These are phyloP conservation scores for Aspergillus tanneri DNA, from an alignment of 2,329 filamentous ascomycete genomes.

Conservation along the genomic window DNA sequence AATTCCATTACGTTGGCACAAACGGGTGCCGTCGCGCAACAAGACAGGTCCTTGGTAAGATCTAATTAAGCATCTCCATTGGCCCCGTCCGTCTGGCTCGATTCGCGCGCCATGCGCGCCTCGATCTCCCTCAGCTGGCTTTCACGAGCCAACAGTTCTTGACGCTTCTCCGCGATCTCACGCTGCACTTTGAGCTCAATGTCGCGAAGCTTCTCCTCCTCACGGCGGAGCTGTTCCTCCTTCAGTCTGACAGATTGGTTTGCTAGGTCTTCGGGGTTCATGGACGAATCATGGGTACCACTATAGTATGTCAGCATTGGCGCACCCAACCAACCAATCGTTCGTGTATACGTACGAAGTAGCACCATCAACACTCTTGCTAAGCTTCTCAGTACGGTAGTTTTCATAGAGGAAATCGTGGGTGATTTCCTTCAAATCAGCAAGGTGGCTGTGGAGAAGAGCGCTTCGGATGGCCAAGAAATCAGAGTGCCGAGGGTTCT, in stretches of 20 bases:
- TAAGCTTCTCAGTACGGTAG: conserved; percentile 99
- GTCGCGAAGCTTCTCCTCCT: conserved; percentile 99
- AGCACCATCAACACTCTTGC: conserved; percentile 94
- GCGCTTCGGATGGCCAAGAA: conserved; percentile 97
- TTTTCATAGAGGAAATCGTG: conserved; percentile 99
- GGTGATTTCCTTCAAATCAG: conserved; percentile 98
- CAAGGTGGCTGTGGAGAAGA: conserved; percentile 94
- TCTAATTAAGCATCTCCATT: conserved; percentile 40
- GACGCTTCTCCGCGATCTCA: conserved; percentile 99
- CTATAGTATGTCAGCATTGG: conserved; percentile 37
- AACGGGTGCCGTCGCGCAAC: conserved; percentile 32
- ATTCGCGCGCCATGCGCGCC: conserved; percentile 90
- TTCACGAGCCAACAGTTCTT: conserved; percentile 94
- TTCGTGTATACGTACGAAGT: conserved; percentile 71
- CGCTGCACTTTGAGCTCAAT: conserved; percentile 99
- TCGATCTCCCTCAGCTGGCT: conserved; percentile 99
- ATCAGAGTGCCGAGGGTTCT: conserved; percentile 98
- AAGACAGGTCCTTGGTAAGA: conserved; percentile 25
- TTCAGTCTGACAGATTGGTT: conserved; percentile 97
- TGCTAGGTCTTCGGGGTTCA: conserved; percentile 96
- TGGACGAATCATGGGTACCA: conserved; percentile 68
- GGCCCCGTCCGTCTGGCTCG: conserved; percentile 38
- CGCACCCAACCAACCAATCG: neutral
- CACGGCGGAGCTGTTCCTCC: conserved; percentile 97
- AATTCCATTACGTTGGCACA: conserved; percentile 39